Percentiles rank a stretch among this genome's conserved stretches.
Evolutionary conservation across 208 protist genomes (phyloP).

Genomic region (Acanthamoeba healyi): DNA sequence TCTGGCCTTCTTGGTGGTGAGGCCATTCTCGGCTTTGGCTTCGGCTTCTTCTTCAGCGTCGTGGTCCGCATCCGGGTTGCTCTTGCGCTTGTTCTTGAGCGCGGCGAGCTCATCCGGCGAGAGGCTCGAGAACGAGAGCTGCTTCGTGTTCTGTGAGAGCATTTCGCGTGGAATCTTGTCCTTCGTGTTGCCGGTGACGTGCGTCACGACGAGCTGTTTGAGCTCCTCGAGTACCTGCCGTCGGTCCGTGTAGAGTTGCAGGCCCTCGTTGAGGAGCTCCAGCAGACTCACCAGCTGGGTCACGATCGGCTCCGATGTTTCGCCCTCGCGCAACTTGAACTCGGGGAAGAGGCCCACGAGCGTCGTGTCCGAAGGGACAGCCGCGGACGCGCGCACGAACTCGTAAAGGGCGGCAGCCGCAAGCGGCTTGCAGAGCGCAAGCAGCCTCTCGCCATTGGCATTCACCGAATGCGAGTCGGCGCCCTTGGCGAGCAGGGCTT

Average conservation of each 20-base stretch:
- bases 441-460: background rate
- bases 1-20: background rate
- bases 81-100: conserved; percentile 2
- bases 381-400: background rate
- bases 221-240: background rate
- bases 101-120: background rate
- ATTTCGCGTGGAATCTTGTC: background rate
- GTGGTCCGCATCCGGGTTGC: background rate
- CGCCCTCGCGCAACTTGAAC: background rate
- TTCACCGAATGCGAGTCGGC: background rate
- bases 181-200: background rate
- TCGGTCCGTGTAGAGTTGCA: background rate
- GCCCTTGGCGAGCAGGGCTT: background rate
- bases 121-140: conserved; percentile 5
- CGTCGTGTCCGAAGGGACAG: background rate
- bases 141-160: background rate
- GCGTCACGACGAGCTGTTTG: background rate
- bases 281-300: background rate
- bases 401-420: background rate
- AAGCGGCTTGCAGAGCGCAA: background rate
- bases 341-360: background rate
- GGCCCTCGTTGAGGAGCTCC: background rate
- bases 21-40: background rate
- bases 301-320: background rate
- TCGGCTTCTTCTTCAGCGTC: background rate